Evolutionary conservation across 495 filamentous ascomycete species (phyloP), one percentile per base, ranked within the genome.

Genomic region (Hamigera avellanea): DNA sequence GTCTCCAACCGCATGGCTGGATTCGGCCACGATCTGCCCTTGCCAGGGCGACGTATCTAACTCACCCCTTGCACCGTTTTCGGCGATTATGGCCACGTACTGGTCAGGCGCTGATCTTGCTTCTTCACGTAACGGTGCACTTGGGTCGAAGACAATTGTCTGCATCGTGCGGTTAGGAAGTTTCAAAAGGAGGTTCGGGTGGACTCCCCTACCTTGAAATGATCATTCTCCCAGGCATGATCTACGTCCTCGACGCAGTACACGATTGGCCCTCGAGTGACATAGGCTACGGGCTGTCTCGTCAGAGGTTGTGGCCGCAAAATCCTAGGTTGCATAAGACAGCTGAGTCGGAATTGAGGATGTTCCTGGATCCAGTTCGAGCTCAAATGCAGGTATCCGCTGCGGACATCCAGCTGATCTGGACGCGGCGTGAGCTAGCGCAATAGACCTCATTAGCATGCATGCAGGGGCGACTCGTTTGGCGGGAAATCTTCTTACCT

Each of bases 201-300:
- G 14, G n/a, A n/a, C n/a, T 32, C 6, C 25, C 19, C 26, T 46
- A 55, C 61, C 55, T 70, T 70, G 56, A 75, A 75, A 53, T 77
- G 73, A 43, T 72, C 54, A 19, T 59, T 36, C 40, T 72, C 70
- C 66, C 72, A 75, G n/a, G 61, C 43, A 44, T 76, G 74, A 45
- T 76, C 72, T 26, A 58, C 36, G 40, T 75, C 72, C 39, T 75
- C 73, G 12, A 71, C 60, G 44, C 72, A 78, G 51, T 75, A 78
- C 8, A 76, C 58, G 26, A 76, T 50, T 3, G 72, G 72, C 6
- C 73, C 73, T 21, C 70, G 54, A 4, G 65, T 72, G 31, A 78
- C 46, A 17, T 66, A 61, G 18, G 67, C 39, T 8, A 63, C 66
- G 25, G 62, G 56, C 40, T 73, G 68, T 40, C 63, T 66, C 7